Percentiles rank a stretch among this genome's conserved stretches.
phyloP scores from a whole-genome alignment of 768 basidiomycete genomes.

The Macrolepiota dolichaula region DNA sequence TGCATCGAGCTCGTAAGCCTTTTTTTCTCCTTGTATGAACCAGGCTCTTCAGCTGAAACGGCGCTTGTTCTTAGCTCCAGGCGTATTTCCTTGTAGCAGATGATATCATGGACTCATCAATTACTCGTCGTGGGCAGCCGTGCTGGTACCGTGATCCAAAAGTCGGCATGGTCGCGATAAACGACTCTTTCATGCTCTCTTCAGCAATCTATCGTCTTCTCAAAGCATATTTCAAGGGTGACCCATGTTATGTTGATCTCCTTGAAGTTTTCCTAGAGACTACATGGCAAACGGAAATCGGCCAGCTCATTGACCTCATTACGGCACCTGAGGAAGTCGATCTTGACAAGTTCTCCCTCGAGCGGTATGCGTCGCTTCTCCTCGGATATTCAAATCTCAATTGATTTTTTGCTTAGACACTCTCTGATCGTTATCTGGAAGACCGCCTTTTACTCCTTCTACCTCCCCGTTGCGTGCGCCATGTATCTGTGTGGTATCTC shows the following conservation, averaged over 20 bases:
- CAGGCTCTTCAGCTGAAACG: not conserved
- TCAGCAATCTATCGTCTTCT: slow-evolving; percentile 89
- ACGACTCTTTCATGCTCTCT: slow-evolving; percentile 96
- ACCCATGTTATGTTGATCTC: slow-evolving; percentile 83
- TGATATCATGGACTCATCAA: slow-evolving; percentile 95
- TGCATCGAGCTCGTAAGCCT: slow-evolving; percentile 91
- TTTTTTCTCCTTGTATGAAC: slow-evolving; percentile 12
- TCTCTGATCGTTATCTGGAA: slow-evolving; percentile 94
- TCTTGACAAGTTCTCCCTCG: slow-evolving; percentile 80
- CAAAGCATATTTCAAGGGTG: slow-evolving; percentile 46
- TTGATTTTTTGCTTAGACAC: slow-evolving; percentile 51
- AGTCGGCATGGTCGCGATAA: slow-evolving; percentile 87
- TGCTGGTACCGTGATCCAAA: slow-evolving; percentile 80
- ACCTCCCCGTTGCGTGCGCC: slow-evolving; percentile 94
- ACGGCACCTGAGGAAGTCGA: slow-evolving; percentile 96
- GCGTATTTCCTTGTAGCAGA: slow-evolving; percentile 96
- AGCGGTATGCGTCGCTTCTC: slow-evolving; percentile 49
- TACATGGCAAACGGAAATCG: slow-evolving; percentile 91
- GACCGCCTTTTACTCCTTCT: slow-evolving; percentile 97
- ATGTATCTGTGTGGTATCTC: slow-evolving; percentile 76
- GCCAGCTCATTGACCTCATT: slow-evolving; percentile 93
- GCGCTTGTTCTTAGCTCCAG: slow-evolving; percentile 62
- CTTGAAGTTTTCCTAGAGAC: slow-evolving; percentile 91
- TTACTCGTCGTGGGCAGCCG: slow-evolving; percentile 91
- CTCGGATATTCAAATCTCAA: not conserved